A percentile compares a stretch with the other conserved stretches of the same genome.
Evolutionary conservation across 441 rosid species (phyloP).

Genomic region (Kokia cookei): DNA sequence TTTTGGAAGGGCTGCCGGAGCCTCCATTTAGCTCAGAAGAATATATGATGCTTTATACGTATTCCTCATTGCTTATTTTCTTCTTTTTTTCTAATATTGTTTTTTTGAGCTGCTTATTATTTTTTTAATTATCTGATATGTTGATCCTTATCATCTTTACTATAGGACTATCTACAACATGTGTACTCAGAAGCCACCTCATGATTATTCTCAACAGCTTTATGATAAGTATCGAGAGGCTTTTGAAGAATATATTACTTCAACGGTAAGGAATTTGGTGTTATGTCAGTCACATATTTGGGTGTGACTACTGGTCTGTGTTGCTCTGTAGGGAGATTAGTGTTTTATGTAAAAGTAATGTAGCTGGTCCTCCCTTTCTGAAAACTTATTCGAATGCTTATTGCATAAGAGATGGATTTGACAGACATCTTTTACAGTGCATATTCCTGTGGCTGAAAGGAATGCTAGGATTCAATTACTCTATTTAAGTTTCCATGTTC

Average conservation of each 20-base stretch:
- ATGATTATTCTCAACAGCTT: conserved; percentile 82
- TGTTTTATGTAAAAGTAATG: neutral
- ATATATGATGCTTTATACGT: conserved; percentile 75
- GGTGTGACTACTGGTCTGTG: neutral
- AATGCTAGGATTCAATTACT: neutral
- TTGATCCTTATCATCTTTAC: neutral
- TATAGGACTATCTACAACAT: conserved; percentile 85
- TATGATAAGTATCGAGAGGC: conserved; percentile 74
- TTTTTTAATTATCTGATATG: neutral
- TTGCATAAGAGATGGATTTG: neutral
- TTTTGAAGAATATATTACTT: conserved; percentile 58
- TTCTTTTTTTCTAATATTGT: neutral
- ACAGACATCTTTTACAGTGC: neutral
- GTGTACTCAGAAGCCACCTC: conserved; percentile 87
- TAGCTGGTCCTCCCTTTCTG: neutral
- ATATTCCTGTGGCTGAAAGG: neutral
- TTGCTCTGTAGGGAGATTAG: neutral
- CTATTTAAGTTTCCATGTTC: neutral
- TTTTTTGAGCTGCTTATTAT: neutral
- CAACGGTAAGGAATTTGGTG: conserved; percentile 39
- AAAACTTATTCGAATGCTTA: neutral
- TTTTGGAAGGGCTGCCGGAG: conserved; percentile 61
- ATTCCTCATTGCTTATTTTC: neutral
- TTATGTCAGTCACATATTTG: neutral
- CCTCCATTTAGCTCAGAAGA: conserved; percentile 60